Conservation (phyloP, 2,329 filamentous ascomycete species). For the Bipolaris cookei region DNA sequence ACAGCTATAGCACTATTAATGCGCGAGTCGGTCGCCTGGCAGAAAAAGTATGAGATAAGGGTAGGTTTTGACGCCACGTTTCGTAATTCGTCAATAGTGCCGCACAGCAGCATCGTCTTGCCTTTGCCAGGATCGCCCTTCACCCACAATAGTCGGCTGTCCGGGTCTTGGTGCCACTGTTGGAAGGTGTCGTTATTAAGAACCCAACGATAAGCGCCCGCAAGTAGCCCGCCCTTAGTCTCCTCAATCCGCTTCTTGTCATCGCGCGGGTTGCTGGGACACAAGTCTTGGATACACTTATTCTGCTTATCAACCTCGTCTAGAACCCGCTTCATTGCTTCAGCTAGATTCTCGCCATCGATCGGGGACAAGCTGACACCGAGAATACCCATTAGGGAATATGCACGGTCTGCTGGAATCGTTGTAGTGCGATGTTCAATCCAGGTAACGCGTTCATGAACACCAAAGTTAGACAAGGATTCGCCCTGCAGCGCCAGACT, state of each 20-base stretch:
- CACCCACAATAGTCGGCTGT: no score
- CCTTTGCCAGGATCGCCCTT: no score
- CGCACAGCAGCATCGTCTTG: no score
- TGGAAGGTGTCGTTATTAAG: no score
- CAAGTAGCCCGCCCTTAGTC: no score
- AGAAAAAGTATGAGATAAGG: no score
- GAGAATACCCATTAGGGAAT: slow-evolving; percentile 15
- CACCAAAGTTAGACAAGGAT: slow-evolving; percentile 3
- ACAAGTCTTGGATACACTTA: slow-evolving; percentile 16
- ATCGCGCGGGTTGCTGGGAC: slow-evolving; percentile 13
- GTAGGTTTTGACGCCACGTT: no score
- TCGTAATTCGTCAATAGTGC: no score
- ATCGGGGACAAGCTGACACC: slow-evolving; percentile 1
- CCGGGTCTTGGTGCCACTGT: no score
- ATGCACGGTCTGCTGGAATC: slow-evolving; percentile 8
- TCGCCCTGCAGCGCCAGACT: not conserved
- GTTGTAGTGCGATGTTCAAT: slow-evolving; percentile 19
- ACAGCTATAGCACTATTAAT: no score
- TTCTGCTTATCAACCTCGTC: slow-evolving; percentile 15
- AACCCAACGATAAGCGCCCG: no score
- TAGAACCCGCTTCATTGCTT: slow-evolving; percentile 20
- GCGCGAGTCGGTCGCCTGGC: no score
- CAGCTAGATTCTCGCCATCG: slow-evolving; percentile 12
- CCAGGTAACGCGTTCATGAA: slow-evolving; percentile 20
- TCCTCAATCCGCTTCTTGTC: slow-evolving; percentile 10